phyloP scores from a whole-genome alignment of 345 rosid species.

The Dovyalis caffra region DNA sequence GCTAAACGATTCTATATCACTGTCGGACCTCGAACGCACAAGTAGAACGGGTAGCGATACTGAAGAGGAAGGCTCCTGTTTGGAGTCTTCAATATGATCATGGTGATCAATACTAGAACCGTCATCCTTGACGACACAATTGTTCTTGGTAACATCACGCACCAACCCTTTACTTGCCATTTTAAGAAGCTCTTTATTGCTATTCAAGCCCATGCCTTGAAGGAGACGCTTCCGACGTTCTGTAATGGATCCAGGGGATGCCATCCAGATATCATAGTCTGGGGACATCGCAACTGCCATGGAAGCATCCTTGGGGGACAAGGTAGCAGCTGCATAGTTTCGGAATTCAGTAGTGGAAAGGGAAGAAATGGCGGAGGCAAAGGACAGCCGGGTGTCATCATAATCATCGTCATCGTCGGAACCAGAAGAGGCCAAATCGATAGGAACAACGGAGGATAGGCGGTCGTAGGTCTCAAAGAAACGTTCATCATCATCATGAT shows the following conservation, averaged over 20 bases:
- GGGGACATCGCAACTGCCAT: slow-evolving; percentile 31
- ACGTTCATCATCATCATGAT: slow-evolving; percentile 59
- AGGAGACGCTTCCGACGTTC: slow-evolving; percentile 72
- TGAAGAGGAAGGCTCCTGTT: slow-evolving; percentile 13
- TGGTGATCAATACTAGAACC: background rate
- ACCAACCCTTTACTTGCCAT: slow-evolving; percentile 27
- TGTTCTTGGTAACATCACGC: slow-evolving; percentile 25
- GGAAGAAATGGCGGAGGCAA: slow-evolving; percentile 50
- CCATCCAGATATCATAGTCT: slow-evolving; percentile 80
- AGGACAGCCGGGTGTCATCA: slow-evolving; percentile 71
- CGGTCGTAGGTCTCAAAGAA: slow-evolving; percentile 67
- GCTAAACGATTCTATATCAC: slow-evolving; percentile 56
- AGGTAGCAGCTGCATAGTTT: slow-evolving; percentile 13
- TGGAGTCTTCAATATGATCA: background rate
- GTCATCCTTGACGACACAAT: background rate
- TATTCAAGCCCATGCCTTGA: slow-evolving; percentile 71
- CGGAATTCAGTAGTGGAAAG: slow-evolving; percentile 25
- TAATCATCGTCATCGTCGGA: slow-evolving; percentile 66
- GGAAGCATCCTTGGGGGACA: too few species aligned
- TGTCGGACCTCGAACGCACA: slow-evolving; percentile 68
- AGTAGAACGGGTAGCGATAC: slow-evolving; percentile 37
- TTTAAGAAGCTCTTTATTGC: slow-evolving; percentile 41
- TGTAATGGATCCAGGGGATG: slow-evolving; percentile 76
- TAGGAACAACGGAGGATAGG: slow-evolving; percentile 45
- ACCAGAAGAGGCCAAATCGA: slow-evolving; percentile 58